phyloP scores from a whole-genome alignment of 345 rosid genomes.

The Eucalyptus pauciflora region DNA sequence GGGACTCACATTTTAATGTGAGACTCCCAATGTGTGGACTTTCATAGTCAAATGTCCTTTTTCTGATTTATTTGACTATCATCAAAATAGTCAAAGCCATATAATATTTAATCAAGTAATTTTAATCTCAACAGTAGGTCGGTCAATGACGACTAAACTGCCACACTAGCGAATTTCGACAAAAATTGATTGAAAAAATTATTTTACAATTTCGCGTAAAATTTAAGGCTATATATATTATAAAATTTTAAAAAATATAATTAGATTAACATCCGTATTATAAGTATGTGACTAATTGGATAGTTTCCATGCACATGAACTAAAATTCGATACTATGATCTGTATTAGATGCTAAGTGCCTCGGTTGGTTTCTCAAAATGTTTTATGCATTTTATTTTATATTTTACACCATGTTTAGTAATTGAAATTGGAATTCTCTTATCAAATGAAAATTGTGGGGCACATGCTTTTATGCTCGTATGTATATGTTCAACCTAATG shows the following conservation, averaged over 20 bases:
- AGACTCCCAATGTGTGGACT: background rate
- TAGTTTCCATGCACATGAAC: background rate
- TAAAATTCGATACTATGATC: background rate
- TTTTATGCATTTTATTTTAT: background rate
- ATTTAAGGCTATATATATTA: background rate
- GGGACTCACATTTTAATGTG: background rate
- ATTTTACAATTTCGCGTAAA: fast-evolving
- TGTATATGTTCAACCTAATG: background rate
- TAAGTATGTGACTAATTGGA: background rate
- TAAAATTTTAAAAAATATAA: background rate
- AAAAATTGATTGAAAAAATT: background rate
- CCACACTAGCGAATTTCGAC: background rate
- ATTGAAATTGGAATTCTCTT: background rate
- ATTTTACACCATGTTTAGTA: background rate
- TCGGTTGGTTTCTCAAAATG: background rate
- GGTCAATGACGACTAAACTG: background rate
- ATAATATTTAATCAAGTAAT: background rate
- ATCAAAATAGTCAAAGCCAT: background rate
- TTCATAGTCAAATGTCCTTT: background rate
- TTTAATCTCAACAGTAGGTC: background rate
- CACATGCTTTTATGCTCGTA: background rate
- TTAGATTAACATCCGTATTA: background rate
- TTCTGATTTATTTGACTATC: background rate
- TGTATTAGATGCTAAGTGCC: background rate
- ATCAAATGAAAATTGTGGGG: background rate